Base-by-base conservation (phyloP, 2,329 filamentous ascomycete species). In the Didymella arachidicola region DNA sequence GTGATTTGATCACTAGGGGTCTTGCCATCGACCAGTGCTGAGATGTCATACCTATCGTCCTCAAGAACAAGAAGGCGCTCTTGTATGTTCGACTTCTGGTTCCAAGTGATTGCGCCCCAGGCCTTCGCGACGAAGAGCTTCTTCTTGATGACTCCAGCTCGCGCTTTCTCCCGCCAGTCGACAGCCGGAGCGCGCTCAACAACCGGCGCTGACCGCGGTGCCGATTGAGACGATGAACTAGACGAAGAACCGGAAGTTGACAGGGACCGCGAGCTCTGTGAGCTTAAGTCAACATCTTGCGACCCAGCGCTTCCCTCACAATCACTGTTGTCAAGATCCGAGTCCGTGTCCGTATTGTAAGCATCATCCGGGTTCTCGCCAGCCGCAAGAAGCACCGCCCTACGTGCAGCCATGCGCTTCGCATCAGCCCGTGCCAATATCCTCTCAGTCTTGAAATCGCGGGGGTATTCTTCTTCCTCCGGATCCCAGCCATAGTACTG, bases 41-140 rank as follows among this genome's bases (percentile, higher is more conserved):
- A 2, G n/a, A 57, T 50, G 12, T 47, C 52, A 7, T 36, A 46
- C 0, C 52, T 47, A 14, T 49, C 52, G 3, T 34, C 18, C 19
- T 60, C 57, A 4, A 60, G 38, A 2, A 56, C 16, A 11, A 60
- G 12, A 3, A 52, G 47, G 1, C 57, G 57, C 25, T 60, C 57
- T 14, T 38, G 45, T 2, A 60, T 25, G 7, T 51, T 60, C 1
- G 52, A 43, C 25, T 60, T 60, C 22, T 59, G 49, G 3, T 39
- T 57, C 61, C 56, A 57, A 30, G 61, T 59, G 5, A 46, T 14
- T 3, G 38, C 30, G 30, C 57, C 54, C 57, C 57, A 60, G 1
- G n/a, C 44, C 16, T 57, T 57, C 4, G n/a, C 12, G 2, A 59
- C 26, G 8, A 41, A 53, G 1, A 59, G 46, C 16, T 51, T 51